A percentile compares a stretch with the other conserved stretches of the same genome.
These are phyloP conservation scores for Tausonia pullulans DNA, from an alignment of 1,284 basidiomycete species.

Conservation along the genomic window DNA sequence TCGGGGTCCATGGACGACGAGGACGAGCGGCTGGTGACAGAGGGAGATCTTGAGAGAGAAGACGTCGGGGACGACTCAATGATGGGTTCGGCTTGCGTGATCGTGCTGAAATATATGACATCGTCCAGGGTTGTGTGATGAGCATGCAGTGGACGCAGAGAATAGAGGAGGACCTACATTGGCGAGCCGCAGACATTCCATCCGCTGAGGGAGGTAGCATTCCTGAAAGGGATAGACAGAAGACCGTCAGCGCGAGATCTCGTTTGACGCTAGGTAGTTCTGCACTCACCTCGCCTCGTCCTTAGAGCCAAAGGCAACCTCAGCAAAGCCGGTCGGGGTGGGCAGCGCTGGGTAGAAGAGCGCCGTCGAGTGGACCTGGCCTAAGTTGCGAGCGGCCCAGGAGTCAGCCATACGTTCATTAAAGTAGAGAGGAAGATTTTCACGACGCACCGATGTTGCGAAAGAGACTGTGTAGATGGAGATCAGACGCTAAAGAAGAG, in stretches of 20 bases:
- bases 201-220: conserved; percentile 1
- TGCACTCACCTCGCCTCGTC: conserved; percentile 11
- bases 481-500: conserved; percentile 4
- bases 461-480: conserved; percentile 8
- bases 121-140: not conserved
- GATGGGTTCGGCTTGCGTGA: conserved; percentile 4
- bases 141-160: not conserved
- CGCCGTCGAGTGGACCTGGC: conserved; percentile 2
- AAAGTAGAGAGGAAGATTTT: not conserved
- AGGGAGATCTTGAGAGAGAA: not conserved
- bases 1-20: not conserved
- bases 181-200: not conserved
- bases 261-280: not conserved
- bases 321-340: conserved; percentile 6
- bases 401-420: not conserved
- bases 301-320: conserved; percentile 4
- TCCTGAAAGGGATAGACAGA: not conserved
- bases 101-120: not conserved
- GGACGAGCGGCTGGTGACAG: not conserved
- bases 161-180: conserved; percentile 3
- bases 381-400: not conserved
- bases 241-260: not conserved
- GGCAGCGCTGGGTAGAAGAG: conserved; percentile 8
- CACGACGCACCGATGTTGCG: conserved; percentile 3
- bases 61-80: not conserved